Evolutionary conservation across 352 stramenopile genomes (phyloP).

Genomic region (Globisporangium splendens): DNA sequence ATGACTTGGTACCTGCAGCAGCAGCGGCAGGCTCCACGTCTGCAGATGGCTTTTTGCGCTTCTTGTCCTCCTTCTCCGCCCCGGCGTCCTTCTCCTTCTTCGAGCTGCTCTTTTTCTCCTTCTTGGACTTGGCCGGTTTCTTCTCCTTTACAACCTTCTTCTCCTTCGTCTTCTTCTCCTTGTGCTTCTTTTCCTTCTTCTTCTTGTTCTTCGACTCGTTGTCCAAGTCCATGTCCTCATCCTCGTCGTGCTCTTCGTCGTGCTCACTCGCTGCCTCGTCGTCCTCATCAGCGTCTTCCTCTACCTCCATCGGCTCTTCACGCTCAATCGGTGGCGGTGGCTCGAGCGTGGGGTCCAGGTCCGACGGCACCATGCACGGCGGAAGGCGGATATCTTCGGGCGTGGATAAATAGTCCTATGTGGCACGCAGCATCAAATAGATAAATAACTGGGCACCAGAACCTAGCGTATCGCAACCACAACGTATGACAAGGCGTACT

Average conservation of each 20-base stretch:
- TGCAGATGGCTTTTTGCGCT: conserved; percentile 14
- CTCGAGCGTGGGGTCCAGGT: conserved; percentile 71
- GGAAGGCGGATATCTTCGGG: conserved; percentile 72
- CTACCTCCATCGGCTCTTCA: conserved; percentile 22
- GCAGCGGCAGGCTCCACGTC: conserved; percentile 3
- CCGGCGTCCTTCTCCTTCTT: conserved; percentile 15
- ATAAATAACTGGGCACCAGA: no score
- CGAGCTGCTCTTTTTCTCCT: conserved; percentile 30
- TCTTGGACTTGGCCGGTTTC: conserved; percentile 18
- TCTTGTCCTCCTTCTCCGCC: conserved; percentile 23
- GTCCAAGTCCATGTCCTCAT: conserved; percentile 18
- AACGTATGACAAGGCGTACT: conserved; percentile 12
- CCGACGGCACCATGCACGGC: conserved; percentile 76
- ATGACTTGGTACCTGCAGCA: not conserved
- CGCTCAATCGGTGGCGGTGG: conserved; percentile 42
- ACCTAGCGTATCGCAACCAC: not conserved
- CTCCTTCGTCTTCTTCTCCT: conserved; percentile 30
- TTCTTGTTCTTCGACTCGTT: conserved; percentile 21
- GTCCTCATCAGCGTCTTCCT: conserved; percentile 23
- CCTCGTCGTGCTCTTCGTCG: conserved; percentile 12
- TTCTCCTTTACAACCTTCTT: conserved; percentile 21
- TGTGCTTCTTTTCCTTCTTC: conserved; percentile 35
- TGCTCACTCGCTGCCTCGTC: conserved; percentile 20
- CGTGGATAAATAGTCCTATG: conserved; percentile 70
- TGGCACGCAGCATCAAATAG: not conserved